These are phyloP conservation scores for Scheffersomyces quercinus DNA, from an alignment of 1,139 yeast species.

Conservation along the genomic window DNA sequence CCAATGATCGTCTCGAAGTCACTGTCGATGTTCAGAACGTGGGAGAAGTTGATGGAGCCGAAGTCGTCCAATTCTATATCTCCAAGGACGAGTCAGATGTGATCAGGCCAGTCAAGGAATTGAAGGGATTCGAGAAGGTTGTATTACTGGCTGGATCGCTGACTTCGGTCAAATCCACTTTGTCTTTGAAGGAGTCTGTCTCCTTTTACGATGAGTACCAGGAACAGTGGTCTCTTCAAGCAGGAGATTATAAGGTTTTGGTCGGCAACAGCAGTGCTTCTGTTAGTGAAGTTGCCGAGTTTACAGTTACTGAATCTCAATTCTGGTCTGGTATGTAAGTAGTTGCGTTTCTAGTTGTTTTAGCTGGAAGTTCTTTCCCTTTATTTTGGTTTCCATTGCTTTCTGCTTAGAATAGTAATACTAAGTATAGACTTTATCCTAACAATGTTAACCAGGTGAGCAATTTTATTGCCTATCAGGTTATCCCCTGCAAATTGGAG, in stretches of 20 bases:
- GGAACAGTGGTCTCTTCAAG: conserved; percentile 7
- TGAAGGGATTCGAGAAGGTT: conserved; percentile 51
- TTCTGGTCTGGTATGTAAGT: too few species aligned
- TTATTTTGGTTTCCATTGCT: too few species aligned
- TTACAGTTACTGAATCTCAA: too few species aligned
- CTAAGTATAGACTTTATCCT: too few species aligned
- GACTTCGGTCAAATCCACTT: conserved; percentile 2
- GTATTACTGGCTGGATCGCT: too few species aligned
- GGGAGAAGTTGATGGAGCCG: conserved; percentile 43
- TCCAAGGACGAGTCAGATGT: conserved; percentile 38
- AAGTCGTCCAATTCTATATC: conserved; percentile 49
- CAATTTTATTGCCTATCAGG: too few species aligned
- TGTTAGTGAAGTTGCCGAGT: too few species aligned
- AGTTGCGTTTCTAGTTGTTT: too few species aligned
- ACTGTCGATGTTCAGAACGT: conserved; percentile 43
- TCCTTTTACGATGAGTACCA: conserved; percentile 11
- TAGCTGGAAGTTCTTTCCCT: too few species aligned
- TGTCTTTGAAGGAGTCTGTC: conserved; percentile 11
- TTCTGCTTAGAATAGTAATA: too few species aligned
- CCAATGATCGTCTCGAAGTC: conserved; percentile 13
- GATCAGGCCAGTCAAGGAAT: conserved; percentile 57
- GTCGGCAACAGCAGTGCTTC: not conserved
- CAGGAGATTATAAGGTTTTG: not conserved
- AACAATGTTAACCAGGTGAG: too few species aligned
- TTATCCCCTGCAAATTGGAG: too few species aligned